Percentiles rank a stretch among this genome's conserved stretches.
Evolutionary conservation across 148 eudicot species (phyloP).

Genomic region (Camellia sinensis): DNA sequence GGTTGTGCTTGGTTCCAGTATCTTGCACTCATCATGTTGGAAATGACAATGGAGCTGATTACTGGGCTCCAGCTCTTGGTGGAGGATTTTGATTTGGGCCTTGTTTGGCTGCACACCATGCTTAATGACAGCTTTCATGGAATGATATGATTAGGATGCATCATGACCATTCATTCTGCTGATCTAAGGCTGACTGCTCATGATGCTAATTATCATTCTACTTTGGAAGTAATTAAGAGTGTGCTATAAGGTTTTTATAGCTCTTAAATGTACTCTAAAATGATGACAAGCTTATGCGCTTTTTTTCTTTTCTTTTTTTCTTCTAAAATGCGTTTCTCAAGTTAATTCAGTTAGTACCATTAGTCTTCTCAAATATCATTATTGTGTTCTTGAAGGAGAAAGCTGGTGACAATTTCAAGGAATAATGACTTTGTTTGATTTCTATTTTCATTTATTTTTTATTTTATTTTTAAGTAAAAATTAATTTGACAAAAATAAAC

Average conservation of each 20-base stretch:
- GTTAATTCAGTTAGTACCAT: not conserved
- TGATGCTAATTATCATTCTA: slow-evolving; percentile 28
- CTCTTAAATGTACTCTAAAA: not conserved
- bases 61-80: slow-evolving; percentile 66
- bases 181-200: slow-evolving; percentile 45
- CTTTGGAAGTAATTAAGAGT: not conserved
- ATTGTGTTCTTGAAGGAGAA: not conserved
- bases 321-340: too few species aligned
- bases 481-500: too few species aligned
- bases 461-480: too few species aligned
- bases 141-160: slow-evolving; percentile 31
- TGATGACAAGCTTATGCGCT: not conserved
- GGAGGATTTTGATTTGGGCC: slow-evolving; percentile 42
- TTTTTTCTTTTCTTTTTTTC: too few species aligned
- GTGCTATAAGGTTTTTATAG: not conserved
- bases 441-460: too few species aligned
- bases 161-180: slow-evolving; percentile 38
- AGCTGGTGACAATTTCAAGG: not conserved
- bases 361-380: not conserved
- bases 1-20: slow-evolving; percentile 73
- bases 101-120: not conserved
- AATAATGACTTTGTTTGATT: too few species aligned
- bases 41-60: slow-evolving; percentile 65
- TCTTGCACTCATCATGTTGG: slow-evolving; percentile 63
- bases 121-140: slow-evolving; percentile 11